Percentiles rank a stretch among this genome's conserved stretches.
Evolutionary conservation across 306 rosid species (phyloP).

Genomic region (Nissolia schottii): DNA sequence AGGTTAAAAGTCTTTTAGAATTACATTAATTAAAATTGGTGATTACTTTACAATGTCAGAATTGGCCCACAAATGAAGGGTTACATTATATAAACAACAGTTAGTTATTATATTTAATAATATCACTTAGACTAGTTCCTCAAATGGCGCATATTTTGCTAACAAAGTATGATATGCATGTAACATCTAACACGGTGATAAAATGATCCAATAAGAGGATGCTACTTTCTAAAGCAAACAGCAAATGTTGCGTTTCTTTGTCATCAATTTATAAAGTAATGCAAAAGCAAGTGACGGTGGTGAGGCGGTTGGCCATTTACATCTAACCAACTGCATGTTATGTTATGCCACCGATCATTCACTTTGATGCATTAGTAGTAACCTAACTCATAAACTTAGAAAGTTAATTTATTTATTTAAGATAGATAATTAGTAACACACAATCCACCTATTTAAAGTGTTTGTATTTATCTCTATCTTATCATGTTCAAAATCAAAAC

Average conservation of each 20-base stretch:
- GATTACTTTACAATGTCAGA: background rate
- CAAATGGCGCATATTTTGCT: background rate
- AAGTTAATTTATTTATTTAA: background rate
- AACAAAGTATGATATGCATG: slow-evolving; percentile 21
- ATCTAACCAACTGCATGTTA: slow-evolving; percentile 23
- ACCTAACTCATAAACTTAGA: background rate
- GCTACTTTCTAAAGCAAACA: slow-evolving; percentile 16
- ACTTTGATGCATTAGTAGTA: slow-evolving; percentile 2
- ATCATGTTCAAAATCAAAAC: too few species aligned
- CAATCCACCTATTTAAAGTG: too few species aligned
- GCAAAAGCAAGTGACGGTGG: slow-evolving; percentile 21
- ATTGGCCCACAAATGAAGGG: background rate
- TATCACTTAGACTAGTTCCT: background rate
- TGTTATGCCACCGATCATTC: slow-evolving; percentile 3
- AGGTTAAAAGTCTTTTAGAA: background rate
- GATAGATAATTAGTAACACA: background rate
- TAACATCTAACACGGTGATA: slow-evolving; percentile 1
- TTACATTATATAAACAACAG: background rate
- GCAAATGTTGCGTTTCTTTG: slow-evolving; percentile 28
- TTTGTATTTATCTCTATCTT: too few species aligned
- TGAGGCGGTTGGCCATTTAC: slow-evolving; percentile 23
- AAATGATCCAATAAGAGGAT: background rate
- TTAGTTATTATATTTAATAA: background rate
- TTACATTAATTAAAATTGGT: background rate
- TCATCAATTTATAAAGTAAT: slow-evolving; percentile 37